These are phyloP conservation scores for Backusella macrospora DNA, from an alignment of 192 early-diverging fungal genomes.

Conservation along the genomic window DNA sequence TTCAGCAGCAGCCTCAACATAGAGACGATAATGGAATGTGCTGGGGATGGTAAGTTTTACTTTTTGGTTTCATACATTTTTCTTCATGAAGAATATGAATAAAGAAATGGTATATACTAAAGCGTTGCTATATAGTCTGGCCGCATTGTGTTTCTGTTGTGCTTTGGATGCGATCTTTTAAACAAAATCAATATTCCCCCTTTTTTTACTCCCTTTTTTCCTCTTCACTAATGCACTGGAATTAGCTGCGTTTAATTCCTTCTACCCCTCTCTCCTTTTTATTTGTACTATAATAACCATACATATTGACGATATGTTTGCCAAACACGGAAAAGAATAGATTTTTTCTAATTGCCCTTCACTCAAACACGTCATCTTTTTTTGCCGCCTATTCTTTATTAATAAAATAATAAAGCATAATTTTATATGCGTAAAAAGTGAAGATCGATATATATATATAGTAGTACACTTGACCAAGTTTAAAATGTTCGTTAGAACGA, in stretches of 20 bases:
- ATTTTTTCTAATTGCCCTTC: not conserved
- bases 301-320: not conserved
- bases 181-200: constrained; percentile 1
- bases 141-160: constrained; percentile 29
- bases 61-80: constrained; percentile 2
- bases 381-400: not conserved
- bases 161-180: constrained; percentile 29
- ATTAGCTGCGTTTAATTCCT: not conserved
- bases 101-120: constrained; percentile 5
- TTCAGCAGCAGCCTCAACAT: constrained; percentile 25
- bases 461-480: too few relatives aligned
- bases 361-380: not conserved
- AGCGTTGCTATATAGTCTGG: constrained; percentile 17
- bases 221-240: not conserved
- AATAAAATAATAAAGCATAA: not conserved
- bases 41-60: constrained; percentile 29
- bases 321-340: not conserved
- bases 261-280: not conserved
- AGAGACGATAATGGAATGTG: constrained; percentile 18
- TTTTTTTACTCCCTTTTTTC: constrained; percentile 13
- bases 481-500: too few relatives aligned
- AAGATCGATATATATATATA: too few relatives aligned
- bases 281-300: not conserved
- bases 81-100: not conserved
- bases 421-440: not conserved